Percentiles rank a stretch among this genome's conserved stretches.
phyloP scores from a whole-genome alignment of 768 basidiomycete species.

The Leucosporidium yakuticum region DNA sequence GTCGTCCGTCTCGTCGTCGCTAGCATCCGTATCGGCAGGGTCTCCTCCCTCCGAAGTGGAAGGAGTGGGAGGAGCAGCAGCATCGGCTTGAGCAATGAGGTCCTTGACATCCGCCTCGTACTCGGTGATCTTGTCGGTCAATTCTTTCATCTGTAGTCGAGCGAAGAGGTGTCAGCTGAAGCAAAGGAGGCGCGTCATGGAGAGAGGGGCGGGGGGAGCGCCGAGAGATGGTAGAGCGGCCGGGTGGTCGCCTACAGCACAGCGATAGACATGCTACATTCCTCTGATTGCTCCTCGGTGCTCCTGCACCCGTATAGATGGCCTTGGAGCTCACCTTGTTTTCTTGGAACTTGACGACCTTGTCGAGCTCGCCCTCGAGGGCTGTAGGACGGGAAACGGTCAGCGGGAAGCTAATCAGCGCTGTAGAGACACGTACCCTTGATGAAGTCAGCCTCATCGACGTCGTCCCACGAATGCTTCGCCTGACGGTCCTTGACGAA shows the following conservation, averaged over 20 bases:
- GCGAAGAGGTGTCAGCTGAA: neutral
- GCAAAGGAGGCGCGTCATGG: no score
- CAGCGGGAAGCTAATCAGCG: neutral
- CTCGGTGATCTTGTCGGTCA: slow-evolving; percentile 69
- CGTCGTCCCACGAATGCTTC: slow-evolving; percentile 56
- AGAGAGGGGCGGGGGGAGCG: no score
- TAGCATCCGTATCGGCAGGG: slow-evolving; percentile 47
- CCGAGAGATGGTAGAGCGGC: no score
- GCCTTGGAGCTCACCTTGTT: slow-evolving; percentile 56
- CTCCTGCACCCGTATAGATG: no score
- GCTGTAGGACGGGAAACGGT: slow-evolving; percentile 39
- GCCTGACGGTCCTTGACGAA: slow-evolving; percentile 64
- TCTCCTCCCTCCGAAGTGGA: slow-evolving; percentile 35
- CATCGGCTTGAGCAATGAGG: slow-evolving; percentile 55
- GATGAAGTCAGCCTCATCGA: slow-evolving; percentile 78
- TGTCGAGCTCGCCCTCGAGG: slow-evolving; percentile 80
- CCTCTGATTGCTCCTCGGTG: no score
- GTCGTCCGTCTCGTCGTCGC: slow-evolving; percentile 47
- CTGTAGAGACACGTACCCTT: no score
- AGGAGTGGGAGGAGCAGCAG: neutral
- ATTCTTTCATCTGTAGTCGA: slow-evolving; percentile 63
- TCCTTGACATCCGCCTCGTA: slow-evolving; percentile 74
- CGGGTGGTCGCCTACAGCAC: no score
- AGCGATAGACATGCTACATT: no score
- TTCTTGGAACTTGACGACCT: slow-evolving; percentile 89